Conservation (phyloP, 805 yeast species). For the Candida ovalis region DNA sequence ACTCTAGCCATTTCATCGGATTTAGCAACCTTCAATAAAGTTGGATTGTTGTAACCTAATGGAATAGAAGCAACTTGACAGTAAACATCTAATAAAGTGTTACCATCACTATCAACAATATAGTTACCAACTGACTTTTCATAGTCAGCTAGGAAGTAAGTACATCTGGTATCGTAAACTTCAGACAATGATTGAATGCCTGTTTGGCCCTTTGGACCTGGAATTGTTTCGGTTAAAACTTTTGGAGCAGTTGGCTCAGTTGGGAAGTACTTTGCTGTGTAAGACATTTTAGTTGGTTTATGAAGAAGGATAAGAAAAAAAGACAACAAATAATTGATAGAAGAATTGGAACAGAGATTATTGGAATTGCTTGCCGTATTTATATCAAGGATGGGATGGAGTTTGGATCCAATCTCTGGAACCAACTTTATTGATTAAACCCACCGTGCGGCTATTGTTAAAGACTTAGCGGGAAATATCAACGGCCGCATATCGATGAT, state of each 20-base stretch:
- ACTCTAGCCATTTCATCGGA: slow-evolving; percentile 70
- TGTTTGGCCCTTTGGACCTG: slow-evolving; percentile 69
- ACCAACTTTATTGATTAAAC: neutral
- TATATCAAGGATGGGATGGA: neutral
- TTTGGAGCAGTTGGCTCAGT: slow-evolving; percentile 73
- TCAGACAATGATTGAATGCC: slow-evolving; percentile 51
- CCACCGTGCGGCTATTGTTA: neutral
- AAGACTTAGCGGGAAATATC: neutral
- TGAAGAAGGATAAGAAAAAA: neutral
- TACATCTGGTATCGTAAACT: slow-evolving; percentile 69
- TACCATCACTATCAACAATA: slow-evolving; percentile 78
- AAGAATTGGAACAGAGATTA: neutral
- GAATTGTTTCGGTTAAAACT: slow-evolving; percentile 55
- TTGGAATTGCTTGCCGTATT: slow-evolving; percentile 12
- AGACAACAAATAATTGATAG: neutral
- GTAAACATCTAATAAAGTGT: slow-evolving; percentile 67
- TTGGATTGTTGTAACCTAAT: slow-evolving; percentile 83
- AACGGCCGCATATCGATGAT: neutral
- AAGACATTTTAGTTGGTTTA: slow-evolving; percentile 29
- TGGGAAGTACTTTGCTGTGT: slow-evolving; percentile 63
- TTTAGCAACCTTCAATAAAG: slow-evolving; percentile 61
- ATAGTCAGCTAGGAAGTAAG: slow-evolving; percentile 74
- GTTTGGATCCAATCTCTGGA: neutral
- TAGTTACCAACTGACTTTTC: slow-evolving; percentile 74
- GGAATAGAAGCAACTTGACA: slow-evolving; percentile 85